These are phyloP conservation scores for Ceratocystis eucalypticola DNA, from an alignment of 2,329 filamentous ascomycete genomes.

Conservation along the genomic window DNA sequence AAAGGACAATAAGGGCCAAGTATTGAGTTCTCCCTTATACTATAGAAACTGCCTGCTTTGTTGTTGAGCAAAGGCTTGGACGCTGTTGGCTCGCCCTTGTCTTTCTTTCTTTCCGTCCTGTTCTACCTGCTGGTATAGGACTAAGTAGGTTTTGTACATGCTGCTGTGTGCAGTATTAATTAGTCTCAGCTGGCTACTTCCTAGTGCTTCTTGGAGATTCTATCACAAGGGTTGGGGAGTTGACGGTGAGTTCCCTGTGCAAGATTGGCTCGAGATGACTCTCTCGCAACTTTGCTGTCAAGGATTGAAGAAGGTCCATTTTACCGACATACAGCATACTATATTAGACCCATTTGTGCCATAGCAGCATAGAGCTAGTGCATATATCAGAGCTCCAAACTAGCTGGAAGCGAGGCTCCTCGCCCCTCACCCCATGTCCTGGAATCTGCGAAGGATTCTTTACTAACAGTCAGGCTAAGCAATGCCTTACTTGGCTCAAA, in stretches of 20 bases:
- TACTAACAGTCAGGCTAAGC: not conserved
- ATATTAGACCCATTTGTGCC: not conserved
- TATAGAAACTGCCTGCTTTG: not conserved
- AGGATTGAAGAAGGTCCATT: not conserved
- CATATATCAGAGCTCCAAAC: not conserved
- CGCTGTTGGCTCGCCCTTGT: not conserved
- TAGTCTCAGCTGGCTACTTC: not conserved
- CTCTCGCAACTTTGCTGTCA: not conserved
- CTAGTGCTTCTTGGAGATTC: not conserved
- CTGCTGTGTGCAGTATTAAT: not conserved
- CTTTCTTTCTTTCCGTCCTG: not conserved
- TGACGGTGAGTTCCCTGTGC: not conserved
- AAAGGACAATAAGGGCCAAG: too few relatives aligned
- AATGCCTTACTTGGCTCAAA: not conserved
- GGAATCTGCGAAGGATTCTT: not conserved
- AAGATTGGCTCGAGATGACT: not conserved
- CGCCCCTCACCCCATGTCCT: not conserved
- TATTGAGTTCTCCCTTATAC: too few relatives aligned
- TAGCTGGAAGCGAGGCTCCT: not conserved
- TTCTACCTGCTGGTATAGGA: not conserved
- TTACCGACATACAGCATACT: not conserved
- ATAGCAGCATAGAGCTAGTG: not conserved
- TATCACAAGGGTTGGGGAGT: not conserved
- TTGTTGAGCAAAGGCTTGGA: not conserved
- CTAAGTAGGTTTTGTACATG: not conserved